Conservation (phyloP, 2,329 filamentous ascomycete genomes). For the Aspergillus awamori region DNA sequence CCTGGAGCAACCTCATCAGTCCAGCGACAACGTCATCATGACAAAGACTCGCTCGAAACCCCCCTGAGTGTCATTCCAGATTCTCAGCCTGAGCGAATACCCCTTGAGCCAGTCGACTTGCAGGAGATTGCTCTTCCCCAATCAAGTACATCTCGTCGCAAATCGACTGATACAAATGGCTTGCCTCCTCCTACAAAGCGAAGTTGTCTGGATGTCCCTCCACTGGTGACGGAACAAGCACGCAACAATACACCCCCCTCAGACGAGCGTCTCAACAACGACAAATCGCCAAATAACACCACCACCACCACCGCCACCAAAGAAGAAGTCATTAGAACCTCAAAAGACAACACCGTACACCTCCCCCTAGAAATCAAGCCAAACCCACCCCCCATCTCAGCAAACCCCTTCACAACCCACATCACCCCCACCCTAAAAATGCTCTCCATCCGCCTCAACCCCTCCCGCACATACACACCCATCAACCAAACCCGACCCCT, state of each 20-base stretch:
- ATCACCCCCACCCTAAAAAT: slow-evolving; percentile 59
- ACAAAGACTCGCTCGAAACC: slow-evolving; percentile 34
- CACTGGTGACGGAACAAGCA: neutral
- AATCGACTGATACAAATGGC: neutral
- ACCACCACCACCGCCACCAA: neutral
- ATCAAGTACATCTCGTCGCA: neutral
- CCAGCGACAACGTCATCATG: neutral
- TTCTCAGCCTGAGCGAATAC: slow-evolving; percentile 35
- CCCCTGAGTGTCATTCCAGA: slow-evolving; percentile 45
- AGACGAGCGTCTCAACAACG: neutral
- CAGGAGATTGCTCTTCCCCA: neutral
- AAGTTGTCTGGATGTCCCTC: slow-evolving; percentile 14
- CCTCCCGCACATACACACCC: slow-evolving; percentile 59
- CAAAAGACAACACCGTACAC: neutral
- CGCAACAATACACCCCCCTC: neutral
- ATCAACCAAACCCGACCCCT: slow-evolving; percentile 53
- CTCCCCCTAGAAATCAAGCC: slow-evolving; percentile 53
- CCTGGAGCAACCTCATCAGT: neutral
- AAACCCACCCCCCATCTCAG: slow-evolving; percentile 56
- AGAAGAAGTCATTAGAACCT: neutral
- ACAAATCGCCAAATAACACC: neutral
- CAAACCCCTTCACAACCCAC: slow-evolving; percentile 53
- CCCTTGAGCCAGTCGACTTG: slow-evolving; percentile 8
- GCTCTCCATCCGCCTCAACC: slow-evolving; percentile 57
- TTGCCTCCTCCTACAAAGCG: slow-evolving; percentile 13